Percentiles rank a stretch among this genome's conserved stretches.
Evolutionary conservation across 345 rosid genomes (phyloP).

Genomic region (Salix purpurea): DNA sequence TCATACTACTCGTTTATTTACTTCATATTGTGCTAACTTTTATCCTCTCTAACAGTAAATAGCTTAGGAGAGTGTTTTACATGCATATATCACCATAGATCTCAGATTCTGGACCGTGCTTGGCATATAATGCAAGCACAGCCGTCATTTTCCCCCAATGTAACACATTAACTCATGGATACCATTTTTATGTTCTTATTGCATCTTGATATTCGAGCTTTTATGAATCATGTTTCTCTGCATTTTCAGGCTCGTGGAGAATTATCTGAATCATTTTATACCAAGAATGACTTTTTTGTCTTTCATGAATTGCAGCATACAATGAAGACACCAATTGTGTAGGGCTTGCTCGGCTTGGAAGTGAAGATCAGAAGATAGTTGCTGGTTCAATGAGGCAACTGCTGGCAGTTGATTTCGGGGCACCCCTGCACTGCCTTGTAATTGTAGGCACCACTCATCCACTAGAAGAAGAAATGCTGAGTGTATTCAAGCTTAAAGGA

Average conservation of each 20-base stretch:
- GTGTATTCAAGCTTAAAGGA: conserved; percentile 45
- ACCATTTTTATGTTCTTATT: neutral
- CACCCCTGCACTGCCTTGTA: conserved; percentile 81
- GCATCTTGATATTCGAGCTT: neutral
- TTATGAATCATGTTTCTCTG: too few relatives aligned
- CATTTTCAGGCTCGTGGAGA: neutral
- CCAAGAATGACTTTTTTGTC: neutral
- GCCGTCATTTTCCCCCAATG: neutral
- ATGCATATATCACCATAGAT: neutral
- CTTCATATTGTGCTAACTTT: neutral
- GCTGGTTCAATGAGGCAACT: conserved; percentile 75
- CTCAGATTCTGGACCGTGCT: neutral
- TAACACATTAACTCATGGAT: too few relatives aligned
- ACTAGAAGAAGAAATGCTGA: conserved; percentile 84
- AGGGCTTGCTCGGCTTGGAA: conserved; percentile 77
- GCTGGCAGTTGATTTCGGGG: conserved; percentile 62
- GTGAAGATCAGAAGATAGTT: conserved; percentile 77
- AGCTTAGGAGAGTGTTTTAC: neutral
- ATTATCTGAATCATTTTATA: neutral
- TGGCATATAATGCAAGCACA: neutral
- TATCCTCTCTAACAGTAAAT: neutral
- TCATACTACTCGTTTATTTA: neutral
- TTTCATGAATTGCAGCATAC: conserved; percentile 37
- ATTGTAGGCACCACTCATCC: conserved; percentile 79
- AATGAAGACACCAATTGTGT: conserved; percentile 62